A percentile compares a stretch with the other conserved stretches of the same genome.
Evolutionary conservation across 2,329 filamentous ascomycete species (phyloP).

Genomic region (Trichoderma atroviride): DNA sequence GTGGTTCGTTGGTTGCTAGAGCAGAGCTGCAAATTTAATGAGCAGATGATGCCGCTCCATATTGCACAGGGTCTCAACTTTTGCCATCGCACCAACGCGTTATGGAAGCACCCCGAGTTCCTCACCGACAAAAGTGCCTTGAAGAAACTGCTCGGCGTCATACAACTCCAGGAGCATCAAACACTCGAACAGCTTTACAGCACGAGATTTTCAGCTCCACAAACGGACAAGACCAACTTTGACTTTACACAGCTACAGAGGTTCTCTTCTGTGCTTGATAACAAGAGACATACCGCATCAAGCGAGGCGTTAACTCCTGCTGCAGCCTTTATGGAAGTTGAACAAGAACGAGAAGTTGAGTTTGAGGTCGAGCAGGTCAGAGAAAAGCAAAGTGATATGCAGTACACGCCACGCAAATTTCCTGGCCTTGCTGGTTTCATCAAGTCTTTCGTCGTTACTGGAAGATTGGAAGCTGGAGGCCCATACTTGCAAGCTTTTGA

Average conservation of each 20-base stretch:
- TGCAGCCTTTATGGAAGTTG: slow-evolving; percentile 56
- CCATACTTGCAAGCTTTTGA: slow-evolving; percentile 41
- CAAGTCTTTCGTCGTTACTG: slow-evolving; percentile 48
- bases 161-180: slow-evolving; percentile 56
- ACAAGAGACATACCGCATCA: slow-evolving; percentile 40
- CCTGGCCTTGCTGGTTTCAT: slow-evolving; percentile 52
- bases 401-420: slow-evolving; percentile 46
- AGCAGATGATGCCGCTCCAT: slow-evolving; percentile 61
- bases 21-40: slow-evolving; percentile 62
- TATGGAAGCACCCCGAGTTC: slow-evolving; percentile 47
- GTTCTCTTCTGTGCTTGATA: neutral
- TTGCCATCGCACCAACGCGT: slow-evolving; percentile 57
- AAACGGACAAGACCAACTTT: too few relatives aligned
- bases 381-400: slow-evolving; percentile 45
- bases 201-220: slow-evolving; percentile 23
- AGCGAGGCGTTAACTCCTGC: too few relatives aligned
- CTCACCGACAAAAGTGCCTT: slow-evolving; percentile 38
- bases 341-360: slow-evolving; percentile 63
- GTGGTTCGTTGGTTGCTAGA: slow-evolving; percentile 62
- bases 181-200: slow-evolving; percentile 62
- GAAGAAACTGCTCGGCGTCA: slow-evolving; percentile 37
- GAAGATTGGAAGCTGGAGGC: slow-evolving; percentile 33
- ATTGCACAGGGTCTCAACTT: slow-evolving; percentile 64
- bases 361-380: slow-evolving; percentile 60
- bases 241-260: neutral